Evolutionary conservation across 1,284 basidiomycete genomes (phyloP).

Genomic region (Boletellus sp.): DNA sequence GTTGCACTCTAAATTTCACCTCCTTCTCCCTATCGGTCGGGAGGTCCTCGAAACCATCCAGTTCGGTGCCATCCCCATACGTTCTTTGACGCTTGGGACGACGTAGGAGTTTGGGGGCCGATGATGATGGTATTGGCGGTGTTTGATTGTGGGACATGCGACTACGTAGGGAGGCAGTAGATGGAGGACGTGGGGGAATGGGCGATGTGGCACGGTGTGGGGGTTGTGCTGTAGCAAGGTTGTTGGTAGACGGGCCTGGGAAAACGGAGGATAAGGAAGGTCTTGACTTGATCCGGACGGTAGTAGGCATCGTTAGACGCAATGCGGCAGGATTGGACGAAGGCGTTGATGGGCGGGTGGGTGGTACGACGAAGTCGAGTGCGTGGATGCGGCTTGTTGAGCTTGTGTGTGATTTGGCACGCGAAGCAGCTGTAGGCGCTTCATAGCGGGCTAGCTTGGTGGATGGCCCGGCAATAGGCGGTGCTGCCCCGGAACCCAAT

Average conservation of each 20-base stretch:
- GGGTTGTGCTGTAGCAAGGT: conserved; percentile 21
- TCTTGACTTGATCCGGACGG: conserved; percentile 65
- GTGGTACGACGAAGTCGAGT: conserved; percentile 67
- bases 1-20: conserved; percentile 62
- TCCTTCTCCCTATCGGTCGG: conserved; percentile 83
- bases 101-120: conserved; percentile 65
- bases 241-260: conserved; percentile 39
- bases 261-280: conserved; percentile 73
- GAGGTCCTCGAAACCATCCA: conserved; percentile 89
- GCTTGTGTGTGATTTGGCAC: conserved; percentile 65
- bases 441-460: conserved; percentile 57
- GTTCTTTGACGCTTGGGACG: conserved; percentile 67
- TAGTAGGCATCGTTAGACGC: conserved; percentile 84
- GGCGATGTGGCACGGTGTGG: conserved; percentile 52
- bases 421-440: conserved; percentile 72
- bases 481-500: conserved; percentile 48
- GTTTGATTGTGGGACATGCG: conserved; percentile 33
- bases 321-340: conserved; percentile 69
- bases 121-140: conserved; percentile 35
- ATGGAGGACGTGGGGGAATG: conserved; percentile 54
- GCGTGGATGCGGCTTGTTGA: conserved; percentile 56
- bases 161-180: conserved; percentile 37
- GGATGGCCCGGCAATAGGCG: conserved; percentile 34
- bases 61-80: conserved; percentile 91
- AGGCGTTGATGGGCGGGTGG: conserved; percentile 71